Base-by-base conservation (phyloP, 2,329 filamentous ascomycete species). In the Exophiala alcalophila region DNA sequence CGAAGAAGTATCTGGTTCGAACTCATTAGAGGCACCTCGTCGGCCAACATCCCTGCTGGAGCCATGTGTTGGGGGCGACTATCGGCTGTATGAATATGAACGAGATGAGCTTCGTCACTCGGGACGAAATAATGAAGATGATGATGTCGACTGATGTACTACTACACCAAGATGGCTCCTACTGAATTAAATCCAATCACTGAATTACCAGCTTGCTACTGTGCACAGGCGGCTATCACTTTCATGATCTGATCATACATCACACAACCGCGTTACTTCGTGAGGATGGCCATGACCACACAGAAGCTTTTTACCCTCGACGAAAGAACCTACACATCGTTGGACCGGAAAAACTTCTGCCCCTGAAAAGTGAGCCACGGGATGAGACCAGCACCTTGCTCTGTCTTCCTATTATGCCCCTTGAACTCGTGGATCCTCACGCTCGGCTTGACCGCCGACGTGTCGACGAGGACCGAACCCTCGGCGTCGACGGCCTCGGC, bases 401-500 rank as follows among this genome's bases (percentile, higher is more conserved):
- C 31, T 16, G 18, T 34, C 21, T 15, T 29, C 12, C 12, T 29
- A 14, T 30, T 18, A n/a, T 30, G 29, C 8, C 27, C 35, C 11
- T 36, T 31, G 26, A 23, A 42, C 21, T 42, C 20, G 24, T 43
- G 39, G 21, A 47, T 38, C 38, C 33, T 38, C 5, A 30, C 14
- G 7, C 24, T 24, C 15, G 44, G 44, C 39, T 38, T 43, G 10
- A 43, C 39, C 7, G 26, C 33, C 4, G 39, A 40, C 3, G 40
- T 49, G 16, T 44, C 33, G 55, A 51, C 53, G 29, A 63, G 46
- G 12, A 63, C 50, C 4, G 48, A 44, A 16, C 59, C 61, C 5
- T 40, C 52, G 7, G 40, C 50, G 6, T 54, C 57, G 21, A 65
- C 27, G 3, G 60, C 60, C 40, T 72, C 68, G 5, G 67, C 69